Percentiles rank a stretch among this genome's conserved stretches.
Conservation (phyloP, 1,284 basidiomycete genomes). For the Trichosporon sp. region DNA sequence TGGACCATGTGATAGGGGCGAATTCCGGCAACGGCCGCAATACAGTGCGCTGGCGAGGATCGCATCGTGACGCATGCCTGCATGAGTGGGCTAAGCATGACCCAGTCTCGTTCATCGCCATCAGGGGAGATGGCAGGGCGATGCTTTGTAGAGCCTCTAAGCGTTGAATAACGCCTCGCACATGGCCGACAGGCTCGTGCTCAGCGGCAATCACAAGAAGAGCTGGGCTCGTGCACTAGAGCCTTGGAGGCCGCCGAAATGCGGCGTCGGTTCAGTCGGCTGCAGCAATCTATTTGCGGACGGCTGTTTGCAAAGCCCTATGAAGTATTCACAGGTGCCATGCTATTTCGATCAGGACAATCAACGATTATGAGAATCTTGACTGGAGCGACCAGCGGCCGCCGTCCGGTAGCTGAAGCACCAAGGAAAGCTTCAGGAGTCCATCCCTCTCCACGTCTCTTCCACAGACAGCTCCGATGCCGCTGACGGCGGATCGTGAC, state of each 20-base stretch:
- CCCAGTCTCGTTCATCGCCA: background rate
- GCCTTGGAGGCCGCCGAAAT: background rate
- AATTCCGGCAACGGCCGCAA: background rate
- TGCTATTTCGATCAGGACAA: slow-evolving; percentile 9
- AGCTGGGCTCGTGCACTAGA: background rate
- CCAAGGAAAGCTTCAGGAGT: background rate
- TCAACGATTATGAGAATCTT: background rate
- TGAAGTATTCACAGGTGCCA: background rate
- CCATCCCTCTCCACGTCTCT: background rate
- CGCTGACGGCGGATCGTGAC: too few species aligned
- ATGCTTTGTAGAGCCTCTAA: background rate
- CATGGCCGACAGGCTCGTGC: slow-evolving; percentile 2
- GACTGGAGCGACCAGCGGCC: background rate
- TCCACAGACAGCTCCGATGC: background rate
- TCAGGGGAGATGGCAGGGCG: background rate
- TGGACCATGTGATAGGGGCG: slow-evolving; percentile 1
- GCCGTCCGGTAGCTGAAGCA: background rate
- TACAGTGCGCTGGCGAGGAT: background rate
- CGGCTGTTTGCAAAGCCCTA: background rate
- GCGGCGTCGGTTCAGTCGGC: background rate
- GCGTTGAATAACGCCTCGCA: background rate
- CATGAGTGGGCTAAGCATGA: background rate
- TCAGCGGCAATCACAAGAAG: background rate
- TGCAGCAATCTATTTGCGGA: slow-evolving; percentile 6
- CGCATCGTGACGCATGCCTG: background rate